phyloP scores from a whole-genome alignment of 1,284 basidiomycete species.

The Chondrostereum purpureum region DNA sequence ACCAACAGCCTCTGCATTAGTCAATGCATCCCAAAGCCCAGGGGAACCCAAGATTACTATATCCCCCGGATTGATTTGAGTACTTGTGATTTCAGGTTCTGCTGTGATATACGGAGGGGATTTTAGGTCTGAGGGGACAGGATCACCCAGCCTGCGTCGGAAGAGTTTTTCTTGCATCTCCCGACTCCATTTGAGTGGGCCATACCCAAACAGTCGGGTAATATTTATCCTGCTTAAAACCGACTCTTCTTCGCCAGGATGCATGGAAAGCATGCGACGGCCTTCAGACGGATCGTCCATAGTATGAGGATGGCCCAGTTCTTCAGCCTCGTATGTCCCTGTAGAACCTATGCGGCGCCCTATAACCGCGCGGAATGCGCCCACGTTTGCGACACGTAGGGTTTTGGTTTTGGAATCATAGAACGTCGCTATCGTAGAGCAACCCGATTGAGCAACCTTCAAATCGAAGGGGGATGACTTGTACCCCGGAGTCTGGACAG shows the following conservation, averaged over 20 bases:
- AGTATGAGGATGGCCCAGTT: neutral
- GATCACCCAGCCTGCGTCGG: slow-evolving; percentile 20
- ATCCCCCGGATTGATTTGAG: slow-evolving; percentile 35
- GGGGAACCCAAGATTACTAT: slow-evolving; percentile 50
- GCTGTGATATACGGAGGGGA: slow-evolving; percentile 46
- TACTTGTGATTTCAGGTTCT: slow-evolving; percentile 42
- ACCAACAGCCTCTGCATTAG: slow-evolving; percentile 53
- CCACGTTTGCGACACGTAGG: neutral
- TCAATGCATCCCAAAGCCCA: slow-evolving; percentile 52
- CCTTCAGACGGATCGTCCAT: neutral
- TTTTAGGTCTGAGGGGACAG: slow-evolving; percentile 16
- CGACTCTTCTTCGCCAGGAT: neutral
- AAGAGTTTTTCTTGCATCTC: slow-evolving; percentile 23
- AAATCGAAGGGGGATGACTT: neutral
- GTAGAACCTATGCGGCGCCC: neutral
- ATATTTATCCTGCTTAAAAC: slow-evolving; percentile 11
- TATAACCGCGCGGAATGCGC: neutral
- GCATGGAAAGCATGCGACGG: neutral
- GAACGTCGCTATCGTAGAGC: neutral
- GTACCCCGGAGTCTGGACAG: neutral
- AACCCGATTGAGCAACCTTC: neutral
- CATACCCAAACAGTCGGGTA: slow-evolving; percentile 28
- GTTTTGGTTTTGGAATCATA: neutral
- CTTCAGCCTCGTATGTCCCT: neutral
- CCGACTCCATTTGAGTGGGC: slow-evolving; percentile 27